phyloP scores from a whole-genome alignment of 306 rosid species.

The Rosa chinensis region DNA sequence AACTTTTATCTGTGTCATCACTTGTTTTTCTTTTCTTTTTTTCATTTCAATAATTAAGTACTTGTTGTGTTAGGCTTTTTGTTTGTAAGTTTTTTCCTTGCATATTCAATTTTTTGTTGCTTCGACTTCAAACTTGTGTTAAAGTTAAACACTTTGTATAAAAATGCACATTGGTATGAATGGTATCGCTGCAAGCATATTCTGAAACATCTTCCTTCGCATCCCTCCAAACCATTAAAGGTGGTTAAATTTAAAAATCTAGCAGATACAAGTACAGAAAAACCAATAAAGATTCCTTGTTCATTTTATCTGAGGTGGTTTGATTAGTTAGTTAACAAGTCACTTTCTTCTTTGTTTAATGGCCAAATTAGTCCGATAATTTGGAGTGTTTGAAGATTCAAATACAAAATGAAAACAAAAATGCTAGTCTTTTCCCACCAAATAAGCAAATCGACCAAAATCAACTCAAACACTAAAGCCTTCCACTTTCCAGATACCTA shows the following conservation, averaged over 20 bases:
- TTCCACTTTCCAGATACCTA: not conserved
- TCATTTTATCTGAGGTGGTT: not conserved
- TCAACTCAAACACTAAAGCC: not conserved
- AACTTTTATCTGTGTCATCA: too few relatives aligned
- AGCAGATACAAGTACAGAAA: not conserved
- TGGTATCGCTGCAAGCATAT: not conserved
- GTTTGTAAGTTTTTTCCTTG: too few relatives aligned
- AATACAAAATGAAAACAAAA: not conserved
- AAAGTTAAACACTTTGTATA: too few relatives aligned
- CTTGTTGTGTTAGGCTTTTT: too few relatives aligned
- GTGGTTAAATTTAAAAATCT: not conserved
- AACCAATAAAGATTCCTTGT: not conserved
- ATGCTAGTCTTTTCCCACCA: not conserved
- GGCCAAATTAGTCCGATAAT: not conserved
- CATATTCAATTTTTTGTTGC: too few relatives aligned
- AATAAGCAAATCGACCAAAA: constrained; percentile 13
- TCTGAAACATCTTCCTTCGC: not conserved
- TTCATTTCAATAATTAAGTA: too few relatives aligned
- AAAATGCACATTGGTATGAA: too few relatives aligned
- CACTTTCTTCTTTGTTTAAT: not conserved
- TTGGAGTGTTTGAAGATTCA: constrained; percentile 17
- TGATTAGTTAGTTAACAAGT: not conserved
- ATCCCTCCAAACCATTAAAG: not conserved
- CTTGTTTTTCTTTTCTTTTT: too few relatives aligned
- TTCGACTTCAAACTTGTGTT: too few relatives aligned